phyloP scores from a whole-genome alignment of 352 stramenopile species.

The Phytophthora pluvialis region DNA sequence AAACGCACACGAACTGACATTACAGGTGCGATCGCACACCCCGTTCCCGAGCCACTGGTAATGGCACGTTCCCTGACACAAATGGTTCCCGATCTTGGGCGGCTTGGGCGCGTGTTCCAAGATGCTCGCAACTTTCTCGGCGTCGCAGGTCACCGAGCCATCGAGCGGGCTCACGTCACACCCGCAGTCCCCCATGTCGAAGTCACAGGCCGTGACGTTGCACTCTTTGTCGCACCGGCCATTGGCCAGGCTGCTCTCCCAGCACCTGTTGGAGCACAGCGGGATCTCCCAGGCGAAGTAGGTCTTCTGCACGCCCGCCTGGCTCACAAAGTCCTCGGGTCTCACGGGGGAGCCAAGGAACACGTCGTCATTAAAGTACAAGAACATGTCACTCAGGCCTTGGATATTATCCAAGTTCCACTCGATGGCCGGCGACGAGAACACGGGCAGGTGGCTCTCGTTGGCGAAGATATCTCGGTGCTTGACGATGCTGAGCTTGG shows the following conservation, averaged over 20 bases:
- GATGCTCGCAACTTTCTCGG: slow-evolving; percentile 66
- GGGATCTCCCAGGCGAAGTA: slow-evolving; percentile 95
- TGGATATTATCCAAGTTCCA: slow-evolving; percentile 94
- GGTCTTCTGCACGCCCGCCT: slow-evolving; percentile 87
- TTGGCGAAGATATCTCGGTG: slow-evolving; percentile 93
- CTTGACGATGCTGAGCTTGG: slow-evolving; percentile 87
- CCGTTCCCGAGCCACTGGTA: slow-evolving; percentile 87
- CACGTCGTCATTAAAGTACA: slow-evolving; percentile 98
- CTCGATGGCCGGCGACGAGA: slow-evolving; percentile 95
- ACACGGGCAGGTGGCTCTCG: slow-evolving; percentile 90
- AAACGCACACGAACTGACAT: slow-evolving; percentile 84
- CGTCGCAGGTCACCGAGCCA: slow-evolving; percentile 59
- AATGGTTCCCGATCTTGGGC: slow-evolving; percentile 53
- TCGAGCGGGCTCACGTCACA: slow-evolving; percentile 64
- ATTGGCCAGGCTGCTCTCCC: slow-evolving; percentile 78
- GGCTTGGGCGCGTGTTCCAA: slow-evolving; percentile 56
- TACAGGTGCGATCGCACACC: slow-evolving; percentile 77
- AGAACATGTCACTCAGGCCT: slow-evolving; percentile 90
- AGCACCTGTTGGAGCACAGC: slow-evolving; percentile 85
- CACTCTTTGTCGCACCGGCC: slow-evolving; percentile 89
- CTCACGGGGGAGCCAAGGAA: slow-evolving; percentile 89
- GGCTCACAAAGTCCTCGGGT: slow-evolving; percentile 93
- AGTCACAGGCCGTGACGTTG: slow-evolving; percentile 90
- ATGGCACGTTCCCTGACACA: slow-evolving; percentile 77
- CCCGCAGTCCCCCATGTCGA: slow-evolving; percentile 94